phyloP scores from a whole-genome alignment of 805 yeast species.

The Kodamaea hsintzibuensis region DNA sequence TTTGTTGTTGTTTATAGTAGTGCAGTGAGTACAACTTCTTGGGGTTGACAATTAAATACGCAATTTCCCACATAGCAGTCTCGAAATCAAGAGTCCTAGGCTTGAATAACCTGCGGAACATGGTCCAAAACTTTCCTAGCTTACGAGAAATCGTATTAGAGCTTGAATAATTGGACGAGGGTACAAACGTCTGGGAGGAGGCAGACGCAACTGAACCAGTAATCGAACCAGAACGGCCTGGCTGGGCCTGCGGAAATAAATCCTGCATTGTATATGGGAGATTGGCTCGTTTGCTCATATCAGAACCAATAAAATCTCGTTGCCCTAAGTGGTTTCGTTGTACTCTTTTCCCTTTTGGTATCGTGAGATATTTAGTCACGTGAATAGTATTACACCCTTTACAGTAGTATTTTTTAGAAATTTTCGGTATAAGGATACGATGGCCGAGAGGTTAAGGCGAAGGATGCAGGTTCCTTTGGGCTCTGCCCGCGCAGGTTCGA shows the following conservation, averaged over 20 bases:
- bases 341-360: conserved; percentile 4
- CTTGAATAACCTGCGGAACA: conserved; percentile 46
- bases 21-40: conserved; percentile 78
- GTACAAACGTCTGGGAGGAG: conserved; percentile 18
- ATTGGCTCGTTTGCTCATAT: conserved; percentile 39
- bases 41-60: conserved; percentile 71
- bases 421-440: conserved; percentile 34
- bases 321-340: not conserved
- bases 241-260: conserved; percentile 33
- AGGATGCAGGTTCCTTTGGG: conserved; percentile 75
- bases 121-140: conserved; percentile 27
- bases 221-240: conserved; percentile 14
- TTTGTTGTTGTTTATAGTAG: conserved; percentile 72
- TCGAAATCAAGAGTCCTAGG: conserved; percentile 89
- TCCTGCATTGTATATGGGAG: conserved; percentile 47
- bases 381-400: not conserved
- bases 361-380: not conserved
- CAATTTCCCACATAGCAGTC: conserved; percentile 90
- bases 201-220: conserved; percentile 19
- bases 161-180: conserved; percentile 11
- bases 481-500: conserved; percentile 80
- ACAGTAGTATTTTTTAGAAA: not conserved
- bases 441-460: conserved; percentile 82
- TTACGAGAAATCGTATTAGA: conserved; percentile 9
- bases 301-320: not conserved